These are phyloP conservation scores for Verticillium isaacii DNA, from an alignment of 2,329 filamentous ascomycete species.

Conservation along the genomic window DNA sequence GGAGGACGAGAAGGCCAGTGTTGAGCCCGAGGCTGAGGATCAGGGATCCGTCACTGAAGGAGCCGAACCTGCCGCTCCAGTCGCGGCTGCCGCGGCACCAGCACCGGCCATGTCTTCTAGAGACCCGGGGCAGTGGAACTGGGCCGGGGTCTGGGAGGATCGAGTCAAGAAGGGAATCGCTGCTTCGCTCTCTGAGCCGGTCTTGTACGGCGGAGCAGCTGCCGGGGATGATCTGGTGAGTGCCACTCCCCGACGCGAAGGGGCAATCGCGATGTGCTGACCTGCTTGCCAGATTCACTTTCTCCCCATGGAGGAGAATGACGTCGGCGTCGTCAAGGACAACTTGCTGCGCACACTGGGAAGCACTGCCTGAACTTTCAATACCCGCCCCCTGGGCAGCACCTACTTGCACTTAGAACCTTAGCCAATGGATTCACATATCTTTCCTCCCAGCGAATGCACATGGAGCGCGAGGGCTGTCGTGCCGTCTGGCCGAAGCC, in stretches of 20 bases:
- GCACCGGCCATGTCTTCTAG: constrained; percentile 24
- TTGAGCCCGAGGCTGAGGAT: neutral
- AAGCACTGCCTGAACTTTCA: constrained; percentile 17
- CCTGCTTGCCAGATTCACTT: constrained; percentile 55
- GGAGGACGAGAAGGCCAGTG: neutral
- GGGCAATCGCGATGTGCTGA: neutral
- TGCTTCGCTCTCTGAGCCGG: constrained; percentile 71
- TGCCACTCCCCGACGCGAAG: neutral
- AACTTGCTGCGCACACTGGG: constrained; percentile 50
- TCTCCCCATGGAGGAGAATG: constrained; percentile 55
- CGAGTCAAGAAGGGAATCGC: constrained; percentile 76
- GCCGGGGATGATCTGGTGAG: constrained; percentile 28
- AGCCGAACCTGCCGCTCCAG: neutral
- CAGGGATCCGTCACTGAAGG: neutral
- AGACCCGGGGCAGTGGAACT: constrained; percentile 86
- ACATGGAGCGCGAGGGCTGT: neutral
- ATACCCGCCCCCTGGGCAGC: neutral
- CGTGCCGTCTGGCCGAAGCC: neutral
- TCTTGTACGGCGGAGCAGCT: constrained; percentile 65
- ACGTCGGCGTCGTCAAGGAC: constrained; percentile 53
- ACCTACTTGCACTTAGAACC: neutral
- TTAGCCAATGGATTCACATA: neutral
- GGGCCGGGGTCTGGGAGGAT: constrained; percentile 95
- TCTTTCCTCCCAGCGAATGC: neutral
- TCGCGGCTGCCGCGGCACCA: neutral